These are phyloP conservation scores for Coemansia sp. DNA, from an alignment of 192 early-diverging fungal species.

Conservation along the genomic window DNA sequence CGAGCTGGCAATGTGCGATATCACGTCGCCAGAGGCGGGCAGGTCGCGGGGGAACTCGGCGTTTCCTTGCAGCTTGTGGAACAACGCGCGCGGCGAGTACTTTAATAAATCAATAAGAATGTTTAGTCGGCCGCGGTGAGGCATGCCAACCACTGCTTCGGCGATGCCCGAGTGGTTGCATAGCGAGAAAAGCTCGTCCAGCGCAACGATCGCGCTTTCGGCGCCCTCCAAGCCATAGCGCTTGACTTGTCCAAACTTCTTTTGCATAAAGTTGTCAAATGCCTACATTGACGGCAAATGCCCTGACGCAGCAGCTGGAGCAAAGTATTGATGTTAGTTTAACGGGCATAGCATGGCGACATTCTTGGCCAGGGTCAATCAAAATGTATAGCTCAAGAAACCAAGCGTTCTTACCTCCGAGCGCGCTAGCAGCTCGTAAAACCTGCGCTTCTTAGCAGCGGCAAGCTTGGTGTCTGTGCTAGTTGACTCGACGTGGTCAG, in stretches of 20 bases:
- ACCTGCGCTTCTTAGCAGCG: conserved; percentile 61
- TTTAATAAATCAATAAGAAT: conserved; percentile 83
- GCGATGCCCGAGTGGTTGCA: conserved; percentile 61
- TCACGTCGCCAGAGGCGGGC: conserved; percentile 84
- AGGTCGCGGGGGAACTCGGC: conserved; percentile 77
- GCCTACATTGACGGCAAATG: conserved; percentile 45
- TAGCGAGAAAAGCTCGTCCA: conserved; percentile 80
- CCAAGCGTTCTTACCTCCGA: conserved; percentile 61
- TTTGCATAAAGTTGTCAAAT: conserved; percentile 98
- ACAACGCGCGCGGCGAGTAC: conserved; percentile 74
- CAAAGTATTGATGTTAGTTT: too few species aligned
- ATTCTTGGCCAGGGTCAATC: too few species aligned
- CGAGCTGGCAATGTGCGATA: conserved; percentile 83
- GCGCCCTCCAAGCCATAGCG: conserved; percentile 95
- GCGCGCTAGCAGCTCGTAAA: conserved; percentile 69
- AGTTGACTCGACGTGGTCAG: conserved; percentile 70
- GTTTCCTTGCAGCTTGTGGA: conserved; percentile 93
- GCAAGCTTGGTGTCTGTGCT: conserved; percentile 10
- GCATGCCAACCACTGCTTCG: conserved; percentile 92
- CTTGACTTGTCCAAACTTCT: conserved; percentile 93
- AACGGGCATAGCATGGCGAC: too few species aligned
- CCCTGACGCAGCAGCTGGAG: too few species aligned
- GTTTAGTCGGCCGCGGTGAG: conserved; percentile 93
- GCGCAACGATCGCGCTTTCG: conserved; percentile 89
- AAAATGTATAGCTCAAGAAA: too few species aligned